Conservation (phyloP, 352 stramenopile species). For the Paralagenidium karlingii region DNA sequence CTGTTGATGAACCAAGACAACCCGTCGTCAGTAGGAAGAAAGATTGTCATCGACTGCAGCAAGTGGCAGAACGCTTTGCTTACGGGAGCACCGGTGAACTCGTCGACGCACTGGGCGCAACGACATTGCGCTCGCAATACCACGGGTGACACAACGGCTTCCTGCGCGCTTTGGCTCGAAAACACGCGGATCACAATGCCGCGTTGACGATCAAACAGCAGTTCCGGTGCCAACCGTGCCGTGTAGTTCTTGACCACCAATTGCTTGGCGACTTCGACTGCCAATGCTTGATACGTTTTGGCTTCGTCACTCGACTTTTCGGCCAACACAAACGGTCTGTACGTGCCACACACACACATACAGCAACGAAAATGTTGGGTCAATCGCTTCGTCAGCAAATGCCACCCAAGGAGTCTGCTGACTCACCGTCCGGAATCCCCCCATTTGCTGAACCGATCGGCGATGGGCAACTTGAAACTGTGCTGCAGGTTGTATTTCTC, state of each 20-base stretch:
- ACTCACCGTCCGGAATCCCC: conserved; percentile 63
- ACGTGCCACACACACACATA: background rate
- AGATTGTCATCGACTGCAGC: too few relatives aligned
- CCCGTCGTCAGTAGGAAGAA: background rate
- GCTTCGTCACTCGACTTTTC: conserved; percentile 44
- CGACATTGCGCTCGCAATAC: conserved; percentile 65
- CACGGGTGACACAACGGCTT: conserved; percentile 53
- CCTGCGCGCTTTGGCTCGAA: conserved; percentile 52
- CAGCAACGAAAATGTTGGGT: background rate
- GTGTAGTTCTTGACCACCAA: conserved; percentile 66
- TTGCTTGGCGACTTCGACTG: conserved; percentile 21
- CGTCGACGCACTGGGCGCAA: conserved; percentile 77
- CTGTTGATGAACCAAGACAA: conserved; percentile 23
- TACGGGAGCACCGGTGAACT: conserved; percentile 78
- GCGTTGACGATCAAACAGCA: conserved; percentile 66
- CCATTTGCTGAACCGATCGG: conserved; percentile 51
- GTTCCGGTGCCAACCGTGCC: conserved; percentile 47
- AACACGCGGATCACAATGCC: conserved; percentile 74
- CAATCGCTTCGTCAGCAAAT: background rate
- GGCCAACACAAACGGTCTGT: conserved; percentile 69
- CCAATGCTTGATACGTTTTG: conserved; percentile 56
- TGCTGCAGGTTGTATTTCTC: conserved; percentile 76
- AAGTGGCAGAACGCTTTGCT: background rate
- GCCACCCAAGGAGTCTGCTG: too few relatives aligned
- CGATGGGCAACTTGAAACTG: conserved; percentile 76